Conservation (phyloP, 441 rosid species). For the Francoa sonchifolia region DNA sequence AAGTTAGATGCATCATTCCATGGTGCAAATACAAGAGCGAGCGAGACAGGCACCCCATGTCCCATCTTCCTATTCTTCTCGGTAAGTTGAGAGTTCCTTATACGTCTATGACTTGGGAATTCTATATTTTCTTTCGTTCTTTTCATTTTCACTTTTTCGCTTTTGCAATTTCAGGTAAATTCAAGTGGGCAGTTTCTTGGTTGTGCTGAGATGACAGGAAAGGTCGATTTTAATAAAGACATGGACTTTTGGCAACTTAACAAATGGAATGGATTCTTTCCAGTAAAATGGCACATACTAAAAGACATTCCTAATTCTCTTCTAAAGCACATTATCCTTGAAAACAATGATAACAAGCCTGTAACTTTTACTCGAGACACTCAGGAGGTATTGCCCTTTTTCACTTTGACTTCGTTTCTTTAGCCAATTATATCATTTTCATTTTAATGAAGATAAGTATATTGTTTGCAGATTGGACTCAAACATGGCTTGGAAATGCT, state of each 20-base stretch:
- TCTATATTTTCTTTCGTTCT: not conserved
- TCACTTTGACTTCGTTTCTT: not conserved
- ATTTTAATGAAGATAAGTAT: no score
- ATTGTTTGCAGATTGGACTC: constrained; percentile 24
- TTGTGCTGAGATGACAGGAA: constrained; percentile 54
- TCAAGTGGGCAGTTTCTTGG: constrained; percentile 62
- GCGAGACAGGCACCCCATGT: constrained; percentile 24
- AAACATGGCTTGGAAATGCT: constrained; percentile 45
- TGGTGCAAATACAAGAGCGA: constrained; percentile 28
- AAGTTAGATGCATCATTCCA: constrained; percentile 44
- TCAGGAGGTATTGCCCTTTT: constrained; percentile 53
- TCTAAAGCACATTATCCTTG: constrained; percentile 34
- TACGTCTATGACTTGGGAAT: not conserved
- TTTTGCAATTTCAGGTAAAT: constrained; percentile 31
- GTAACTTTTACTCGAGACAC: constrained; percentile 54
- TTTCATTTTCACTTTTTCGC: not conserved
- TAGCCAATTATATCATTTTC: no score
- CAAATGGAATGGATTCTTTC: constrained; percentile 53
- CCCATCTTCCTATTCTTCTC: constrained; percentile 54
- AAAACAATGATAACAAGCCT: constrained; percentile 46
- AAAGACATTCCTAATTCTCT: constrained; percentile 44
- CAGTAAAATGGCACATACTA: constrained; percentile 44
- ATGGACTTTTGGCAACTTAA: constrained; percentile 56
- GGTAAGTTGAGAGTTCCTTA: constrained; percentile 21
- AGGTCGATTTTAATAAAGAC: constrained; percentile 42